Evolutionary conservation across 495 filamentous ascomycete species (phyloP).

Genomic region (Friedmanniomyces endolithicus): DNA sequence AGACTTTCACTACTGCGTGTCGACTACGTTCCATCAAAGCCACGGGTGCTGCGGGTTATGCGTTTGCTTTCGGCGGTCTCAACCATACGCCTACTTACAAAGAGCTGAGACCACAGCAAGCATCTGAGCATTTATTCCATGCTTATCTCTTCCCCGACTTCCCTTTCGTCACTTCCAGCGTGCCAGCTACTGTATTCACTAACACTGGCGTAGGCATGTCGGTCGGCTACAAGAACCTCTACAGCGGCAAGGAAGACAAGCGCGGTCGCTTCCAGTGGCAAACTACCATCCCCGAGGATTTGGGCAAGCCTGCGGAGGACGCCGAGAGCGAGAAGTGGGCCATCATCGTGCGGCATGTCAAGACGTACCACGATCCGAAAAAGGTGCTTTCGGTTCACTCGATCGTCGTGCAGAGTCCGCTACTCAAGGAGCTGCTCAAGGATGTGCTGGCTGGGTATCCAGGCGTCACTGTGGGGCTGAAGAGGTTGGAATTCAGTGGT

Average conservation of each 20-base stretch:
- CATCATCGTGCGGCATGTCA: slow-evolving; percentile 41
- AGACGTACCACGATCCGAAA: slow-evolving; percentile 44
- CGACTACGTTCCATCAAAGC: no score
- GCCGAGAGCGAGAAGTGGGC: slow-evolving; percentile 41
- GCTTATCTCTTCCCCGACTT: not conserved
- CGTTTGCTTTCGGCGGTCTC: not conserved
- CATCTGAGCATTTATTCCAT: no score
- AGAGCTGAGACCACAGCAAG: no score
- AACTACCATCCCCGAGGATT: slow-evolving; percentile 33
- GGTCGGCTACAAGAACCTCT: slow-evolving; percentile 22
- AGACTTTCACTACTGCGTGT: not conserved
- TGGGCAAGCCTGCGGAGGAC: slow-evolving; percentile 40
- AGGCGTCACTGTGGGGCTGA: slow-evolving; percentile 47
- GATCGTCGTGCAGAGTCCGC: slow-evolving; percentile 53
- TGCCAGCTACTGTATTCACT: not conserved
- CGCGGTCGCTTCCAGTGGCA: slow-evolving; percentile 33
- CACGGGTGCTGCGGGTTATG: not conserved
- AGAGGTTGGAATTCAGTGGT: slow-evolving; percentile 45
- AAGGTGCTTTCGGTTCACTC: slow-evolving; percentile 49
- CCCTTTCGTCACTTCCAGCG: not conserved
- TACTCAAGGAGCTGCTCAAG: slow-evolving; percentile 45
- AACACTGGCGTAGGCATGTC: slow-evolving; percentile 8
- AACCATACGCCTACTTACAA: not conserved
- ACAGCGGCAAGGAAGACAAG: slow-evolving; percentile 33
- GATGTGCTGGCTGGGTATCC: slow-evolving; percentile 50